phyloP scores from a whole-genome alignment of 768 basidiomycete species.

The Gymnopilus dilepis region DNA sequence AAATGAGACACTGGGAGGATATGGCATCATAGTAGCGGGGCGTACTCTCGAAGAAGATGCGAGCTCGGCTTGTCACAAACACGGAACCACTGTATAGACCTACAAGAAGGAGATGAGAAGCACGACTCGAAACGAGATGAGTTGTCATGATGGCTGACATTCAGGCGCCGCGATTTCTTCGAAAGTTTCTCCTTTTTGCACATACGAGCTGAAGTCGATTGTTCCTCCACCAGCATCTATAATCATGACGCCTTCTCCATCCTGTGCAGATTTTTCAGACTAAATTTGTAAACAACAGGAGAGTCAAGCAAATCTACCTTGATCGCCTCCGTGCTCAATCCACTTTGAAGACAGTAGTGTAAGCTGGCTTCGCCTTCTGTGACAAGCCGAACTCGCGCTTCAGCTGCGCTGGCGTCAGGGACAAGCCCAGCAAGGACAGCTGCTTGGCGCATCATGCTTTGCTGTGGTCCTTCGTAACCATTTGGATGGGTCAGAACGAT shows the following conservation, averaged over 20 bases:
- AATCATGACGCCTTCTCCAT: slow-evolving; percentile 21
- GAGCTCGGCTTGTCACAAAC: slow-evolving; percentile 29
- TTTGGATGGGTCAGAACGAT: slow-evolving; percentile 67
- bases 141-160: slow-evolving; percentile 30
- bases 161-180: slow-evolving; percentile 47
- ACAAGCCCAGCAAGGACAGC: slow-evolving; percentile 58
- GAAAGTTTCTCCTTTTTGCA: slow-evolving; percentile 28
- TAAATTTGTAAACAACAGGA: not conserved
- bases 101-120: not conserved
- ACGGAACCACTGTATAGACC: not conserved
- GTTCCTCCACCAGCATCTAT: slow-evolving; percentile 48
- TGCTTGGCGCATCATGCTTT: slow-evolving; percentile 56
- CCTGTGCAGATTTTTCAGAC: not conserved
- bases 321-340: slow-evolving; percentile 41
- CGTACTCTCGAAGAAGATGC: slow-evolving; percentile 37
- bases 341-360: slow-evolving; percentile 55
- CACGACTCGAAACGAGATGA: not conserved
- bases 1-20: not conserved
- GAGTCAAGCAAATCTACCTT: slow-evolving; percentile 22
- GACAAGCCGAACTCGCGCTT: slow-evolving; percentile 52
- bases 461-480: slow-evolving; percentile 65
- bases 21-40: slow-evolving; percentile 15
- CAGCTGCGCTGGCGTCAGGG: slow-evolving; percentile 39
- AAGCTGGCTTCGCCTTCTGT: slow-evolving; percentile 69
- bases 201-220: slow-evolving; percentile 53